phyloP scores from a whole-genome alignment of 257 asterid genomes.

The Leptodermis oblonga region DNA sequence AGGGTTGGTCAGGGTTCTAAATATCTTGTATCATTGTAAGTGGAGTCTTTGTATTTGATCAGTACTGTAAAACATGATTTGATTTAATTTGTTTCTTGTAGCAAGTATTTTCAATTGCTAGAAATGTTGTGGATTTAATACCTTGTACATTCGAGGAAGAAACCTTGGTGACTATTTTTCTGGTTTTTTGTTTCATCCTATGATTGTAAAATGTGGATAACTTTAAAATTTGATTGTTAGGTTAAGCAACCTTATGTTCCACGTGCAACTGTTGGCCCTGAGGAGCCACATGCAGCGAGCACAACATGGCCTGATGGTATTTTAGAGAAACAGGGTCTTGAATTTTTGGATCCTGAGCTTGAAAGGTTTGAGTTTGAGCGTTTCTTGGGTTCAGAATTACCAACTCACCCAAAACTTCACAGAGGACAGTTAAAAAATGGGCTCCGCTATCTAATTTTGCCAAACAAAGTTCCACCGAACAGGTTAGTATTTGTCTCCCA shows the following conservation, averaged over 20 bases:
- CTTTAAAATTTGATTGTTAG: constrained; percentile 27
- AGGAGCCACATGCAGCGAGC: constrained; percentile 99
- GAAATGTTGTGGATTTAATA: not conserved
- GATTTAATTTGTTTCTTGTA: not conserved
- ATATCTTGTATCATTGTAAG: not conserved
- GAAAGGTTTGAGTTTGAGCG: constrained; percentile 61
- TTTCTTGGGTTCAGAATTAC: constrained; percentile 63
- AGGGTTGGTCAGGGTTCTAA: not conserved
- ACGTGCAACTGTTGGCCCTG: constrained; percentile 87
- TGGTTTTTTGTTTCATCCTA: not conserved
- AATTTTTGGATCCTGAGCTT: constrained; percentile 52
- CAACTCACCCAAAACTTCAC: constrained; percentile 89
- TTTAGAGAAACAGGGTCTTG: constrained; percentile 62
- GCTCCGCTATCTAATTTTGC: constrained; percentile 88
- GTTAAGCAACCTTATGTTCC: constrained; percentile 42
- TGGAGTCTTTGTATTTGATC: not conserved
- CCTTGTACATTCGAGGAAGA: not conserved
- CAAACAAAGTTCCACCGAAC: constrained; percentile 95
- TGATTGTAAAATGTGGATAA: constrained; percentile 18
- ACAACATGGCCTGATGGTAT: constrained; percentile 89
- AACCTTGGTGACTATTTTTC: not conserved
- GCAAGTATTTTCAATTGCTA: not conserved
- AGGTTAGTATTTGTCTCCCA: constrained; percentile 38
- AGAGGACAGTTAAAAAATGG: constrained; percentile 94
- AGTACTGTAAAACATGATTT: not conserved